Evolutionary conservation across 2,329 filamentous ascomycete genomes (phyloP), one percentile per base, ranked within the genome.

Genomic region (Ascosphaera aggregata): DNA sequence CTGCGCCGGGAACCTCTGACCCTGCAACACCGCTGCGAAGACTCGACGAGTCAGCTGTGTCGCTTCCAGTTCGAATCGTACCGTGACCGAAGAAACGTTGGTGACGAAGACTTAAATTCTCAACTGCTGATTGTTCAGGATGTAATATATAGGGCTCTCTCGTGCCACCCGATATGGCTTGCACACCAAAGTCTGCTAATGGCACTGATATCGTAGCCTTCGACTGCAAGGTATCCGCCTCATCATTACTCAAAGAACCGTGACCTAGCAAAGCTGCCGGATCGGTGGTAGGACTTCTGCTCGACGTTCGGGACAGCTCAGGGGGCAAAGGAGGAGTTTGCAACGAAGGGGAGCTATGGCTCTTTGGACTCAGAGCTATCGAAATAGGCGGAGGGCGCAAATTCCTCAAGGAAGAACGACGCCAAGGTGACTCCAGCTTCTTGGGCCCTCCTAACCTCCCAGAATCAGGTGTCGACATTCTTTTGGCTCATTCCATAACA

Each of bases 141-240:
- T 65, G 57, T 18, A 58, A 58, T 13, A 61, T 55, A 48, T 77
- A 76, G 1, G 69, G 75, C 30, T 77, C 74, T 42, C 71, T 65
- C 16, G 71, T 70, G 42, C 71, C 73, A 52, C 81, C 79, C 9
- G 72, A 73, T 44, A 79, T 76, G 1, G 74, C 73, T 38, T 85
- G 65, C 0, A 78, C 80, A 47, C 81, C 77, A 40, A 85, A 76
- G 46, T 86, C 84, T 44, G 84, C 67, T 13, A 81, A 69, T 0
- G 82, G 86, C 11, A 95, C 52, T 8, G 84, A 84, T 1, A 84
- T 94, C 2, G 85, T 94, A 37, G 86, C 73, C 42, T 72, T 73
- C 1, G 77, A 73, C 41, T 62, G 58, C 18, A 65, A 47, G 22
- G 7, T 27, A 27, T 11, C 11, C 11, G 22, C 11, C 22, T 27